A percentile compares a stretch with the other conserved stretches of the same genome.
Evolutionary conservation across 2,329 filamentous ascomycete species (phyloP).

Genomic region (Verticillium longisporum): DNA sequence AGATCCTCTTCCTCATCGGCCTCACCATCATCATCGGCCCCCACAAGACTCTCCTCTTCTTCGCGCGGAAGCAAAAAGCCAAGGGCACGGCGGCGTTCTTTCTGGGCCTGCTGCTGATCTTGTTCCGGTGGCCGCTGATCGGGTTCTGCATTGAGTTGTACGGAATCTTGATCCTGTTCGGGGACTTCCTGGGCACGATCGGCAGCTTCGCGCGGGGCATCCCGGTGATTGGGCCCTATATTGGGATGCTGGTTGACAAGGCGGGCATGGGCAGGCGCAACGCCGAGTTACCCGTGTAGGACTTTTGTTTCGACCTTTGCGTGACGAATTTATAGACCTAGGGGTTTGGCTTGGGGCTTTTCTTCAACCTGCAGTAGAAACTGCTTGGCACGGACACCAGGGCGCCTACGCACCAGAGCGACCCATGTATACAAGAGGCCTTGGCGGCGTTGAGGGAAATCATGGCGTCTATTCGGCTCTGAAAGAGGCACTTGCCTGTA

Average conservation of each 20-base stretch:
- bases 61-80: constrained; percentile 86
- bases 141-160: constrained; percentile 90
- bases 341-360: too few relatives aligned
- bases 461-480: constrained; percentile 1
- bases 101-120: constrained; percentile 73
- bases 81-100: constrained; percentile 89
- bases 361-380: background rate
- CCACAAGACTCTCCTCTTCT: constrained; percentile 88
- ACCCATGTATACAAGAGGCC: constrained; percentile 8
- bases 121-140: constrained; percentile 83
- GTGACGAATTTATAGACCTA: background rate
- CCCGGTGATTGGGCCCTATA: constrained; percentile 80
- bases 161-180: constrained; percentile 88
- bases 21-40: constrained; percentile 92
- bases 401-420: constrained; percentile 9
- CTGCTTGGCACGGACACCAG: background rate
- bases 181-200: constrained; percentile 92
- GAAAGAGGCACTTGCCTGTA: constrained; percentile 2
- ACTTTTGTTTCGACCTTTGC: background rate
- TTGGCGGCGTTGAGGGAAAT: constrained; percentile 6
- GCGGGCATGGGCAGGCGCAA: constrained; percentile 64
- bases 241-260: constrained; percentile 67
- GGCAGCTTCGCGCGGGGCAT: constrained; percentile 79
- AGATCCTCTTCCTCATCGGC: constrained; percentile 97
- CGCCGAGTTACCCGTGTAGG: constrained; percentile 69